Evolutionary conservation across 2,329 filamentous ascomycete species (phyloP), one percentile per base, ranked within the genome.

Genomic region (Penicillium psychrosexuale): DNA sequence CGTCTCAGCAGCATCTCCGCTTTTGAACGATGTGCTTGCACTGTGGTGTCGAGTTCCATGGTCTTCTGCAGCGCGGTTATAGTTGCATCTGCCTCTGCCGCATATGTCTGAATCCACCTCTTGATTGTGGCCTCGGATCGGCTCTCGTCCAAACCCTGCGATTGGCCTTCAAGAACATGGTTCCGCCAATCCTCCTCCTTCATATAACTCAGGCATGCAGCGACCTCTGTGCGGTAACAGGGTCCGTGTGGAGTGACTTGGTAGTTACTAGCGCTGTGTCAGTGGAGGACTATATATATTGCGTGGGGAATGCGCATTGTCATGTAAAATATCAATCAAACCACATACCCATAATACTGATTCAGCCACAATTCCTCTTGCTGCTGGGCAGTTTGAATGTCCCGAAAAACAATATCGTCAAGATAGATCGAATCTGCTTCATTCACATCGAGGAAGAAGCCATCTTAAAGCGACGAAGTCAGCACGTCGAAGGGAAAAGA

Each of bases 151-250:
- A 71, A 61, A 11, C 65, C 66, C 31, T 65, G 43, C 30, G 62
- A 64, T n/a, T 68, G 68, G 36, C 66, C 66, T 19, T 75, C 75
- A n/a, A 70, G 68, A 17, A 73, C 64, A 60, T 75, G 72, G 27
- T 69, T 68, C 33, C 67, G 65, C 74, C 75, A 78, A 50, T 72
- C 66, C 38, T 69, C 61, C 9, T 62, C 67, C 22, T 67, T 60
- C 69, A 77, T 73, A 58, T 74, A 74, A 55, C 64, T 72, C 53
- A 74, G 65, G 45, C 71, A 70, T 24, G 74, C 72, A 39, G 69
- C 75, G 31, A 77, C 69, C 51, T 77, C 72, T 8, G 75, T 77
- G 22, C 75, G 70, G 59, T 72, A 76, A 57, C 75, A 78, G 17
- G 70, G 68, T 8, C 74, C 75, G 8, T 68, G 61, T 42, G 60